Percentiles rank a stretch among this genome's conserved stretches.
Evolutionary conservation across 768 basidiomycete genomes (phyloP).

Genomic region (Nidularia sp.): DNA sequence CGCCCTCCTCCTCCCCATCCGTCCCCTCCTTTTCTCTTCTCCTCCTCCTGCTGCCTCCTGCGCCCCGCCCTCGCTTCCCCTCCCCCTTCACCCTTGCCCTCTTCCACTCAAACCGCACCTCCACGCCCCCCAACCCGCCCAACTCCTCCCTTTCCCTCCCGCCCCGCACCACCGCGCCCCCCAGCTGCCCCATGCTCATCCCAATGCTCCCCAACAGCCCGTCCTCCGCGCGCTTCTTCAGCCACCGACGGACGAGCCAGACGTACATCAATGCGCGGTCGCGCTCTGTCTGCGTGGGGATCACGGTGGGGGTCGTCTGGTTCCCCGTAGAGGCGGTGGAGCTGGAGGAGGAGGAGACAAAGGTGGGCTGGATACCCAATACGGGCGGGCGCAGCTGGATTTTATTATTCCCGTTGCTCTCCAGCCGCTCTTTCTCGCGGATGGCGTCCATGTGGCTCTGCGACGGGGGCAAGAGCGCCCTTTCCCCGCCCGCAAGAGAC

Average conservation of each 20-base stretch:
- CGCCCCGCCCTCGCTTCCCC: slow-evolving; percentile 15
- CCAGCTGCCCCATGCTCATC: slow-evolving; percentile 2
- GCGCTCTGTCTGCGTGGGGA: not conserved
- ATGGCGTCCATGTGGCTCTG: slow-evolving; percentile 8
- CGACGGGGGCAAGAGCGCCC: not conserved
- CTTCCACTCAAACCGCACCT: slow-evolving; percentile 81
- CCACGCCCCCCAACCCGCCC: slow-evolving; percentile 40
- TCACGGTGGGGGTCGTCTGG: not conserved
- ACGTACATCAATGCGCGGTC: slow-evolving; percentile 56
- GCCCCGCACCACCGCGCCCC: not conserved
- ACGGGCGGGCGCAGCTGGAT: slow-evolving; percentile 32
- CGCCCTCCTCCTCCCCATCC: slow-evolving; percentile 1
- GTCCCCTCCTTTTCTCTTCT: not conserved
- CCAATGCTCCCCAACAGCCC: slow-evolving; percentile 41
- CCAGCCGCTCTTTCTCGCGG: slow-evolving; percentile 11
- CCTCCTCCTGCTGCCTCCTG: slow-evolving; percentile 11
- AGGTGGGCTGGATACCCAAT: slow-evolving; percentile 66
- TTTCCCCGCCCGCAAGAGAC: no score
- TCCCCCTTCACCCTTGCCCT: slow-evolving; percentile 36
- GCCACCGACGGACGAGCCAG: slow-evolving; percentile 75
- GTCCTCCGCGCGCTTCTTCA: slow-evolving; percentile 49
- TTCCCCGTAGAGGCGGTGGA: slow-evolving; percentile 4
- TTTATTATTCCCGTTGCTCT: slow-evolving; percentile 15
- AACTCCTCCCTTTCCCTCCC: slow-evolving; percentile 6
- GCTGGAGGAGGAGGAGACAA: slow-evolving; percentile 38